Evolutionary conservation across 192 early-diverging fungal genomes (phyloP).

Genomic region (Podila epigama): DNA sequence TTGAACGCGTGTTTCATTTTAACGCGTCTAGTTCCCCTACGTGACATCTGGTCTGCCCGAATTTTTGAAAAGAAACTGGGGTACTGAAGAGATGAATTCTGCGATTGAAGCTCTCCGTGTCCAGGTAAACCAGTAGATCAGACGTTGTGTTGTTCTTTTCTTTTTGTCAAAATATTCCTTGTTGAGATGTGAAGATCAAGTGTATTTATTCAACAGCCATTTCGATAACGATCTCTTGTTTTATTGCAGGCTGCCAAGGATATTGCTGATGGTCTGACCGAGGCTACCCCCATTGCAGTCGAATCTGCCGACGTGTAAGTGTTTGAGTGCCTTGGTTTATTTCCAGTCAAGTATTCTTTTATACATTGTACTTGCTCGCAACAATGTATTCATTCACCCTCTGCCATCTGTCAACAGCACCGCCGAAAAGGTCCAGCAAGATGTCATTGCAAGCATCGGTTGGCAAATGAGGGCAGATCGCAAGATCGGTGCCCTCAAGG

Average conservation of each 20-base stretch:
- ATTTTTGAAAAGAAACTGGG: conserved; percentile 74
- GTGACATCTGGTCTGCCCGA: conserved; percentile 63
- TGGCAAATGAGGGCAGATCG: conserved; percentile 90
- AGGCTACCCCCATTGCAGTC: conserved; percentile 52
- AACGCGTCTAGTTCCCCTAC: conserved; percentile 77
- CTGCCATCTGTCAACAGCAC: conserved; percentile 41
- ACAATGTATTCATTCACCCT: neutral
- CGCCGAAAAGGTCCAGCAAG: conserved; percentile 54
- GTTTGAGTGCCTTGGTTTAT: too few relatives aligned
- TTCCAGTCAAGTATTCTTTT: too few relatives aligned
- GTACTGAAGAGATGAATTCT: conserved; percentile 46
- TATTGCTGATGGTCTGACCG: conserved; percentile 46
- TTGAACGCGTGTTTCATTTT: too few relatives aligned
- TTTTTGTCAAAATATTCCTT: neutral
- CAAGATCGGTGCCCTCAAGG: conserved; percentile 90
- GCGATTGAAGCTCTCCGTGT: conserved; percentile 56
- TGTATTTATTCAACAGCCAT: neutral
- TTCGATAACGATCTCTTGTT: neutral
- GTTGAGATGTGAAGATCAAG: neutral
- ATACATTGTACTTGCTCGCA: neutral
- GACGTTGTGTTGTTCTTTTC: neutral
- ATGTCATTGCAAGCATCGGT: conserved; percentile 72
- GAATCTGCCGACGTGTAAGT: conserved; percentile 45
- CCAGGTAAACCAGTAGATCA: conserved; percentile 46
- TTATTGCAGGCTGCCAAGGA: conserved; percentile 54